These are phyloP conservation scores for Coniochaeta sp. DNA, from an alignment of 2,329 filamentous ascomycete species.

Conservation along the genomic window DNA sequence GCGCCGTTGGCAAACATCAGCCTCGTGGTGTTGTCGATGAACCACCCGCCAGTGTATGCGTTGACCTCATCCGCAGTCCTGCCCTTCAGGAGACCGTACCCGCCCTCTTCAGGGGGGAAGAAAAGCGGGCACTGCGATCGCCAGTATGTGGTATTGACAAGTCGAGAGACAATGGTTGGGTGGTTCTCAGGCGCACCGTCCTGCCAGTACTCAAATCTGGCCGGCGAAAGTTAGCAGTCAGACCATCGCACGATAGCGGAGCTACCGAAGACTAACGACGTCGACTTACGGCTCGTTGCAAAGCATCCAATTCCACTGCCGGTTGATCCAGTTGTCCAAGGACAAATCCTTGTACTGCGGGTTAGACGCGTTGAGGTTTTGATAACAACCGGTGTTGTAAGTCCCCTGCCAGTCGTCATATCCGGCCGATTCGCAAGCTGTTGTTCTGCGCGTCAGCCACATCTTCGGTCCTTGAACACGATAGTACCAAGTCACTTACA, in stretches of 20 bases:
- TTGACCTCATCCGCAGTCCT: slow-evolving; percentile 20
- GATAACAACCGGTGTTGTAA: slow-evolving; percentile 35
- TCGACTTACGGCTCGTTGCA: slow-evolving; percentile 33
- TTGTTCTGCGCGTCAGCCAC: background rate
- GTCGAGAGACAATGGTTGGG: slow-evolving; percentile 29
- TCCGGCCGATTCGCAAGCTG: slow-evolving; percentile 34
- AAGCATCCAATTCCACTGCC: slow-evolving; percentile 45
- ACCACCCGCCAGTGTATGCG: slow-evolving; percentile 26
- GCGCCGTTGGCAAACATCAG: slow-evolving; percentile 27
- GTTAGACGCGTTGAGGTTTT: slow-evolving; percentile 34
- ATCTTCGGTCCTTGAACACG: background rate
- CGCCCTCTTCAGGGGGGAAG: slow-evolving; percentile 28
- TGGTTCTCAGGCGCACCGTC: slow-evolving; percentile 33
- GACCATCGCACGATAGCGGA: background rate
- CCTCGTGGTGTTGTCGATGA: slow-evolving; percentile 17
- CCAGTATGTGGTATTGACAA: slow-evolving; percentile 26
- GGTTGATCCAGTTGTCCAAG: slow-evolving; percentile 29
- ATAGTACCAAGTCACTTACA: background rate
- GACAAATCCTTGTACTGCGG: slow-evolving; percentile 23
- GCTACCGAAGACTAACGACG: background rate
- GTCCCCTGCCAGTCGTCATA: slow-evolving; percentile 25
- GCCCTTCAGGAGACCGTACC: slow-evolving; percentile 20
- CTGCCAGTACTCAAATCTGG: slow-evolving; percentile 25
- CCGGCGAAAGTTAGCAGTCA: background rate
- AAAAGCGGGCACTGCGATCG: slow-evolving; percentile 32